phyloP scores from a whole-genome alignment of 495 filamentous ascomycete species.

The Xylaria bambusicola region DNA sequence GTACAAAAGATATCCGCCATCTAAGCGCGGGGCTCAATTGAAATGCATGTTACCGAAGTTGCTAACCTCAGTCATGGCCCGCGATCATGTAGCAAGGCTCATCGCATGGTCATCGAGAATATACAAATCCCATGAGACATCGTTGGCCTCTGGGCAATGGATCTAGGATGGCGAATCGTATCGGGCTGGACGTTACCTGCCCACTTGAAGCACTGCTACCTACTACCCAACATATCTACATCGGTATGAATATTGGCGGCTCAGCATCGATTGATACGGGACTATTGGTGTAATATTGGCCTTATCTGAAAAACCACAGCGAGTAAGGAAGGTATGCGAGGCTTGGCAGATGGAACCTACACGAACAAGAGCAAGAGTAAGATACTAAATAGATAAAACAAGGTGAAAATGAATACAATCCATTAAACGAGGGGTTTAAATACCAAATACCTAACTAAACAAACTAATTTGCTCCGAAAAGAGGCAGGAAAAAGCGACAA shows the following conservation, averaged over 20 bases:
- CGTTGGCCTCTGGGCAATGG: too few species aligned
- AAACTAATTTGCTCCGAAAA: too few species aligned
- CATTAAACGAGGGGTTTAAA: too few species aligned
- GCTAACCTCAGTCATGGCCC: neutral
- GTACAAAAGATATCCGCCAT: neutral
- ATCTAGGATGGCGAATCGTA: too few species aligned
- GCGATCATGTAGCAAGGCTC: neutral
- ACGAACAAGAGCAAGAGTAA: too few species aligned
- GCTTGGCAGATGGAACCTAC: neutral
- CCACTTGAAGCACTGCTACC: neutral
- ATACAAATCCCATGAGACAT: neutral
- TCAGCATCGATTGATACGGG: neutral
- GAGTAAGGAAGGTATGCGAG: neutral
- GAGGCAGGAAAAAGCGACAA: too few species aligned
- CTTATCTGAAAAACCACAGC: neutral
- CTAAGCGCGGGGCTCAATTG: neutral
- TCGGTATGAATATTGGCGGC: constrained; percentile 1
- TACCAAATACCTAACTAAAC: too few species aligned
- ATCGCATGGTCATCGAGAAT: neutral
- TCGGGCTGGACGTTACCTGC: too few species aligned
- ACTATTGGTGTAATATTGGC: constrained; percentile 7
- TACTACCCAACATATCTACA: neutral
- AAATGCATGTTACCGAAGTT: too few species aligned
- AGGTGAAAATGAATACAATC: neutral
- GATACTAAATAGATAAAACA: neutral